A percentile compares a stretch with the other conserved stretches of the same genome.
Evolutionary conservation across 306 rosid genomes (phyloP).

Genomic region (Vachellia pachyceras): DNA sequence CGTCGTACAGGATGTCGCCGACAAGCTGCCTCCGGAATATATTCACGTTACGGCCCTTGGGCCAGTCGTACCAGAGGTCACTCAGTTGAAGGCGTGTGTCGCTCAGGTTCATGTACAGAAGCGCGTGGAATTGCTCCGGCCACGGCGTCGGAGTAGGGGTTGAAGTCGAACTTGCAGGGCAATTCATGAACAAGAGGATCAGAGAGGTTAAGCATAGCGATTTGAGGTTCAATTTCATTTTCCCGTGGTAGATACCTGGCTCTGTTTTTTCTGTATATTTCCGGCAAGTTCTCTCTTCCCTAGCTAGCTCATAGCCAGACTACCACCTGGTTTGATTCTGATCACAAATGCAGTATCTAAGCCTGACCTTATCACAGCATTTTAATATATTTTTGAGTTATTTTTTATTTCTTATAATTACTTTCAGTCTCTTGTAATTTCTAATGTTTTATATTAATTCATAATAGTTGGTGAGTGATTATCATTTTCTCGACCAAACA

Average conservation of each 20-base stretch:
- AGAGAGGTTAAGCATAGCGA: neutral
- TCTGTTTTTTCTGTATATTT: neutral
- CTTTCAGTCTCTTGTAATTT: neutral
- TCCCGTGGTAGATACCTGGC: neutral
- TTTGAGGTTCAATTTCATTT: neutral
- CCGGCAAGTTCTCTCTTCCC: neutral
- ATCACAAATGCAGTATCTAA: no score
- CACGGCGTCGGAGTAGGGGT: constrained; percentile 51
- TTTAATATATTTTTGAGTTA: neutral
- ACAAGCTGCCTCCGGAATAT: constrained; percentile 50
- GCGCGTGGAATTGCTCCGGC: constrained; percentile 64
- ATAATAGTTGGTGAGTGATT: no score
- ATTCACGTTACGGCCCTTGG: constrained; percentile 52
- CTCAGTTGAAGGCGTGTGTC: constrained; percentile 39
- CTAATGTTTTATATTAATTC: no score
- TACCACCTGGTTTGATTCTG: no score
- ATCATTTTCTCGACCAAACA: no score
- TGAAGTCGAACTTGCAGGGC: neutral
- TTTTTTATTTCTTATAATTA: no score
- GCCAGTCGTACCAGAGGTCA: constrained; percentile 69
- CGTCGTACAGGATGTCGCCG: constrained; percentile 39
- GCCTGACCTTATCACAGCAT: neutral
- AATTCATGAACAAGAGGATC: neutral
- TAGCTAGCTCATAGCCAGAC: no score
- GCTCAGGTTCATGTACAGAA: constrained; percentile 53